Evolutionary conservation across 164 flowering plant species (phyloP), one percentile per base, ranked within the genome.

Genomic region (Macadamia tetraphylla): DNA sequence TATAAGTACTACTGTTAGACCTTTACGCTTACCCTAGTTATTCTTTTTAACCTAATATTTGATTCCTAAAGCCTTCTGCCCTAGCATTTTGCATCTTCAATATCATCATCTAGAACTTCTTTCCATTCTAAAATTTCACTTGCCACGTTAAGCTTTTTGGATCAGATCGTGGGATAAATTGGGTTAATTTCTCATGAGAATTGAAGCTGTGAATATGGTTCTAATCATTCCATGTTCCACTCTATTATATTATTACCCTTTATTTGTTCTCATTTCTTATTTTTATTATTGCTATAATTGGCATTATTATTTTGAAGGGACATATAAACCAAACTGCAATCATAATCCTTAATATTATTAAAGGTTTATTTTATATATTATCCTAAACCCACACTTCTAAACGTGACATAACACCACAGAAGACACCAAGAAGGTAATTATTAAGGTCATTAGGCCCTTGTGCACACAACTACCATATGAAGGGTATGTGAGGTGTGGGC

Each of bases 281-380:
- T 71, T 73, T 62, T 62, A 76, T 71, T 55, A 71, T 60, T 17
- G 75, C 60, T n/a, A 75, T 71, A 63, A 75, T 75, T 71, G 52
- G 40, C 29, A 61, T 67, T 43, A 75, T 73, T 58, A 58, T 63
- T 75, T 3, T 46, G 73, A 59, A 69, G 61, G 6, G 75, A 76
- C 81, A 65, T 69, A 65, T 73, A 73, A 79, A 79, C 81, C 79
- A 71, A 67, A 73, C 70, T 35, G 71, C 77, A 73, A 79, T 79
- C 69, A 73, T 76, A 62, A 71, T 65, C 68, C 53, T 46, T 17
- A 15, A 66, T 68, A 59, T 52, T 71, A 14, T 62, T 58, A 65
- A 65, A 35, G 40, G 40, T 2, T 35, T 35, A 35, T 46, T 8
- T 46, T 46, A 43, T 46, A 46, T 46, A 69, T 63, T 59, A 17